Evolutionary conservation across 2,329 filamentous ascomycete species (phyloP), one percentile per base, ranked within the genome.

Genomic region (Akanthomyces uredinophilus): DNA sequence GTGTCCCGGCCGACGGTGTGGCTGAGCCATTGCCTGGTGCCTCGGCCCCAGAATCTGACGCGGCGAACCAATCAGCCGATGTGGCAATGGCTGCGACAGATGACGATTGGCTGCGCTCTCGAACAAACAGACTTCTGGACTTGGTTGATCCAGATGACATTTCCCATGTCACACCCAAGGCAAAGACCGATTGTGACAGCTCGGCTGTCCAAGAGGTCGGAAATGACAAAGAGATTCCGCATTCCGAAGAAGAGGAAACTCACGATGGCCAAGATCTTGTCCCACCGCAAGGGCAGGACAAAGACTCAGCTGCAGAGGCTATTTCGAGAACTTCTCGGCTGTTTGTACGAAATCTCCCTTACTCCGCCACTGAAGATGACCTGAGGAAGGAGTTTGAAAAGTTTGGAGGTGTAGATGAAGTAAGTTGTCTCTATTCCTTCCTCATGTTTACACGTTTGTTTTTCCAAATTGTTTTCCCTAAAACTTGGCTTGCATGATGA

Each of bases 311-410:
- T 63, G 74, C 87, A 58, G 83, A 87, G 54, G 81, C 84, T 56
- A 89, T 96, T 64, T 83, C 83, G 61, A 81, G 85, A 61, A 96
- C 88, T 52, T 87, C 87, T 64, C 86, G 95, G 65, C 79, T 99
- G 1, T 99, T 97, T 73, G 80, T 97, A 29, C 85, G 95, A 57
- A 99, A 99, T 72, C 79, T 99, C 49, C 85, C 92, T 14, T 99
- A 95, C 73, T 86, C 85, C 64, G 85, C 88, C 20, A 89, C 85
- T 0, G 88, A 95, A 70, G 86, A 90, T 51, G 91, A 96, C 68
- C 79, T 99, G 5, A 83, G 87, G 63, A 79, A 83, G 29, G 79
- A 88, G 53, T 96, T 98, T 70, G 79, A 80, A 51, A 80, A 82
- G 29, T 94, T 88, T 73, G 94, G 93, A 43, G 79, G 83, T 61